A percentile compares a stretch with the other conserved stretches of the same genome.
phyloP scores from a whole-genome alignment of 306 rosid species.

The Prunus dulcis region DNA sequence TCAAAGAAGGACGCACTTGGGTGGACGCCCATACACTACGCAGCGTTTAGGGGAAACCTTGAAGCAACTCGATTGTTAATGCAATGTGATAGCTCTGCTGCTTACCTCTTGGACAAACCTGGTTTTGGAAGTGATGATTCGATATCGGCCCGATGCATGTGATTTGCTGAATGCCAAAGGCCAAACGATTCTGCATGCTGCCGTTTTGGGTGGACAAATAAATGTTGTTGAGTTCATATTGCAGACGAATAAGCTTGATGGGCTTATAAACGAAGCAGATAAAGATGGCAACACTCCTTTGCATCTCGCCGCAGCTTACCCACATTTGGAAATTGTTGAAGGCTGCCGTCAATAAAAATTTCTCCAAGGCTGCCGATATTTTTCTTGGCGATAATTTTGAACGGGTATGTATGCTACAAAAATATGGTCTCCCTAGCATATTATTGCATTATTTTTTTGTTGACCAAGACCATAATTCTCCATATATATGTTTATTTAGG shows the following conservation, averaged over 20 bases:
- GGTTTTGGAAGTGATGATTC: background rate
- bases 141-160: background rate
- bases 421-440: too few species aligned
- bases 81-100: background rate
- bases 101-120: background rate
- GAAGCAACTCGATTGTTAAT: background rate
- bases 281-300: conserved; percentile 13
- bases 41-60: background rate
- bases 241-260: background rate
- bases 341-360: background rate
- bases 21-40: conserved; percentile 25
- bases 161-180: background rate
- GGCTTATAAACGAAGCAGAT: conserved; percentile 8
- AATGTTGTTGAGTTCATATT: background rate
- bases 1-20: background rate
- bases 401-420: too few species aligned
- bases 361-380: background rate
- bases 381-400: background rate
- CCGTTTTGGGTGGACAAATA: background rate
- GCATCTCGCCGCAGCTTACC: conserved; percentile 6
- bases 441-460: too few species aligned
- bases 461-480: too few species aligned
- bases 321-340: background rate
- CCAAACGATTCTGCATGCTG: conserved; percentile 12
- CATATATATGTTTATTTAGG: too few species aligned